These are phyloP conservation scores for Annulohypoxylon truncatum DNA, from an alignment of 2,329 filamentous ascomycete species.

Conservation along the genomic window DNA sequence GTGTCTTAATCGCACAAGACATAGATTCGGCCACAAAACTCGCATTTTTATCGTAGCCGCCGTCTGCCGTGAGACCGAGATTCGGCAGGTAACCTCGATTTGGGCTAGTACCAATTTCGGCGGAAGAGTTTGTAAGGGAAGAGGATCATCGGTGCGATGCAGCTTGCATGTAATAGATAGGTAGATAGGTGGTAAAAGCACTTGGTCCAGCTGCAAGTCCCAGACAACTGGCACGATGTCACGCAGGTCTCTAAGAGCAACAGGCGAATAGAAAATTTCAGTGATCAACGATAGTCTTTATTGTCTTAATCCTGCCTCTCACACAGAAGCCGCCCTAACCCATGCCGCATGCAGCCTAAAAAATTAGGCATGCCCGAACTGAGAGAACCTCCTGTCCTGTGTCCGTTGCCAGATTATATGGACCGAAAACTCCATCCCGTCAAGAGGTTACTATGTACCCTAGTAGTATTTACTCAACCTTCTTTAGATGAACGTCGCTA, in stretches of 20 bases:
- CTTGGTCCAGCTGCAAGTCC: constrained; percentile 25
- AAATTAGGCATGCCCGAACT: constrained; percentile 20
- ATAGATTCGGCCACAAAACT: constrained; percentile 24
- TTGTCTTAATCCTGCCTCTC: constrained; percentile 38
- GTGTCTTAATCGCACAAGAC: constrained; percentile 19
- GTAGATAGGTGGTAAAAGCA: neutral
- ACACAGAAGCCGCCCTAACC: constrained; percentile 31
- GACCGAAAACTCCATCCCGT: constrained; percentile 13
- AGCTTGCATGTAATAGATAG: constrained; percentile 10
- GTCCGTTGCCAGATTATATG: constrained; percentile 15
- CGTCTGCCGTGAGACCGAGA: constrained; percentile 39
- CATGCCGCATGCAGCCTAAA: constrained; percentile 27
- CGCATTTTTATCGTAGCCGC: constrained; percentile 31
- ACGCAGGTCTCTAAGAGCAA: constrained; percentile 19
- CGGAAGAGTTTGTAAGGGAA: constrained; percentile 12
- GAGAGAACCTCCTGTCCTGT: constrained; percentile 33
- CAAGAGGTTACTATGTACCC: neutral
- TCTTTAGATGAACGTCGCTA: constrained; percentile 48
- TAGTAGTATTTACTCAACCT: constrained; percentile 40
- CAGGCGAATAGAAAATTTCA: constrained; percentile 29
- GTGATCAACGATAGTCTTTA: constrained; percentile 40
- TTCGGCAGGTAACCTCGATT: constrained; percentile 40
- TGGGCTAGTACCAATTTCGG: constrained; percentile 22
- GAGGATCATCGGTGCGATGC: constrained; percentile 21
- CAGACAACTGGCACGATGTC: constrained; percentile 29